Evolutionary conservation across 371 early-diverging fungal genomes (phyloP), one percentile per base, ranked within the genome.

Genomic region (Gilbertella persicaria): DNA sequence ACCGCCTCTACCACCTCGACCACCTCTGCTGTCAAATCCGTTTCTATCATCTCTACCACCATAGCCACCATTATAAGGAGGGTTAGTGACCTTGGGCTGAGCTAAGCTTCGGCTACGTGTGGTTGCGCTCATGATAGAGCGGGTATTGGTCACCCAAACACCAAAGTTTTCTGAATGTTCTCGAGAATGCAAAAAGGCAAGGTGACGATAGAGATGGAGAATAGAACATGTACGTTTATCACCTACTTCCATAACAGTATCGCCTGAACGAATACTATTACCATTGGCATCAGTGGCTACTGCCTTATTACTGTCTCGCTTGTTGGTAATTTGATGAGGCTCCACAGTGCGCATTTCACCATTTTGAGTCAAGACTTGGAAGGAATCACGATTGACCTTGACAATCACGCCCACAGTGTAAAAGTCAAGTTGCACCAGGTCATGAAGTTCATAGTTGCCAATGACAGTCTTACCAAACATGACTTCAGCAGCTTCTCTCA

Each of bases 381-480:
- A 80, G 8, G 78, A 67, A 55, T 89, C 91, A 36, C 82, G 77
- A 26, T 94, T 93, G 16, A 91, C 82, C 55, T 91, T 90, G 23
- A 92, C 79, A 43, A 98, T 88, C 4, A 96, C 84, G 55, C 94
- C 99, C 13, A 91, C 87, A 0, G 80, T 81, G 29, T 82, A 72
- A 51, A 75, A 79, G 64, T 83, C 86, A n/a, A 94, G 75, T 56
- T 87, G 84, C 1, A 96, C 95, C 37, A 94, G 74, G 60, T 96
- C 96, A 45, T 93, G 88, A 25, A 92, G 70, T 42, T 94, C 95
- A 60, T 87, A 91, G 25, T 84, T 72, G 3, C 73, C 78, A 35
- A 79, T 71, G 7, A 65, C 64, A 4, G 84, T 75, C 43, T 67
- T 74, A n/a, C 71, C 69, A 35, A 69, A 56, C 20, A 71, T 67